Base-by-base conservation (phyloP, 2,329 filamentous ascomycete genomes). In the Trichophyton benhamiae region DNA sequence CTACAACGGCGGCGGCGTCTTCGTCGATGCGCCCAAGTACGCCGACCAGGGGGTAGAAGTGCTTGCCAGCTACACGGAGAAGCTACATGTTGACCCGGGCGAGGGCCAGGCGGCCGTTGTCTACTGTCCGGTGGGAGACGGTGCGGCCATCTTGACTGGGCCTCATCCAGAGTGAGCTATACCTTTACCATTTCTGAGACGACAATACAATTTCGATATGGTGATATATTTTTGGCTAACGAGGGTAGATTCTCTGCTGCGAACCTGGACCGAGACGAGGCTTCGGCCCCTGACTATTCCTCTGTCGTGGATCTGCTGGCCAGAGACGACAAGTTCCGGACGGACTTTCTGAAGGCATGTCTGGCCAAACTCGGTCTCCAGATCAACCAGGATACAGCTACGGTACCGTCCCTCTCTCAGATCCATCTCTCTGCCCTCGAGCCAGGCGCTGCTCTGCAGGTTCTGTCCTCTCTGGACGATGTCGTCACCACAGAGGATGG, bases 1-100 rank as follows among this genome's bases (percentile, higher is more conserved):
- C 71, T 96, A 92, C 73, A 99, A 99, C 67, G 94, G 94, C 0
- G 94, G 94, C 0, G 91, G 94, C 2, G 85, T 95, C 0, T 99
- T 97, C 76, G 89, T 96, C 0, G 87, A 94, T 74, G 87, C 88
- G 1, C 79, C 81, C 2, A 82, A 80, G 52, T 78, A 83, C 61
- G 76, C 78, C 61, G 80, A 82, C 33, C 76, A 80, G 65, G 87
- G 87, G 1, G 83, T 96, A 0, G 84, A 96, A 72, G 81, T 96
- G 5, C 77, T 99, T 25, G 94, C 92, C 0, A 87, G 81, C 62
- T 99, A 94, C 71, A 80, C 80, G 0, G 87, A 90, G 41, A 78
- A 86, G 13, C 73, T 95, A 11, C 83, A 87, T 66, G 88, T 96
- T 2, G 86, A 95, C 60, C 81, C 87, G 0, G 90, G 89, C 0